A percentile compares a stretch with the other conserved stretches of the same genome.
Evolutionary conservation across 139 green algal species (phyloP).

Genomic region (Pleodorina starrii): DNA sequence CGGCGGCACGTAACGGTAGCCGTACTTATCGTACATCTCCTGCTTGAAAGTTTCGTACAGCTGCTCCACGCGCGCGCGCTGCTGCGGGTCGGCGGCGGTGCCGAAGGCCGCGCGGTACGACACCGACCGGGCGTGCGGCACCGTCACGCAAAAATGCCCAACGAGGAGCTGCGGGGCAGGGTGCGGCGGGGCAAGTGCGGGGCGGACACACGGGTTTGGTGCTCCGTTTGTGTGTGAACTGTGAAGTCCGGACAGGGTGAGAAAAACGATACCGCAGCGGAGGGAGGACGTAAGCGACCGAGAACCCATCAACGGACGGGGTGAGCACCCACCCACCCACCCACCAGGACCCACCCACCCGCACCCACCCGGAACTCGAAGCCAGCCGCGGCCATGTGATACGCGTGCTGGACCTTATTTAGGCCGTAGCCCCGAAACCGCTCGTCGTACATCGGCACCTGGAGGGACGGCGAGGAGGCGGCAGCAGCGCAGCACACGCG

Average conservation of each 20-base stretch:
- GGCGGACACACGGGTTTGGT: too few species aligned
- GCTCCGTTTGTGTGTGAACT: too few species aligned
- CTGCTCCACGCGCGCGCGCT: constrained; percentile 21
- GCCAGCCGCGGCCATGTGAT: constrained; percentile 29
- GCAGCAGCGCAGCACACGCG: neutral
- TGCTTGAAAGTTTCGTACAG: constrained; percentile 44
- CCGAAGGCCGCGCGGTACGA: constrained; percentile 40
- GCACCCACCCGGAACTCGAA: constrained; percentile 50
- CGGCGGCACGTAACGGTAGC: constrained; percentile 19
- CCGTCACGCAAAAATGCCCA: constrained; percentile 28
- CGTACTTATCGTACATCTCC: constrained; percentile 26
- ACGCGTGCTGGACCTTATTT: constrained; percentile 67
- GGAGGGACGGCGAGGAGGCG: neutral
- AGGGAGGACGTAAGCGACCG: too few species aligned
- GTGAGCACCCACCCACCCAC: too few species aligned
- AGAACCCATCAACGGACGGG: too few species aligned
- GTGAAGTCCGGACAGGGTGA: too few species aligned
- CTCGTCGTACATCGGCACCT: constrained; percentile 38
- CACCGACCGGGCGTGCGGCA: constrained; percentile 33
- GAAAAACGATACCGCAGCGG: too few species aligned
- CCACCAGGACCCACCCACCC: too few species aligned
- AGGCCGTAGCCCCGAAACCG: constrained; percentile 65
- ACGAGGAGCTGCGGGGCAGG: neutral
- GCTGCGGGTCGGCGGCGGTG: constrained; percentile 27
- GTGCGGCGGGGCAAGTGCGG: too few species aligned